Conservation (phyloP, 2,329 filamentous ascomycete species). For the Microascus cirrosus region DNA sequence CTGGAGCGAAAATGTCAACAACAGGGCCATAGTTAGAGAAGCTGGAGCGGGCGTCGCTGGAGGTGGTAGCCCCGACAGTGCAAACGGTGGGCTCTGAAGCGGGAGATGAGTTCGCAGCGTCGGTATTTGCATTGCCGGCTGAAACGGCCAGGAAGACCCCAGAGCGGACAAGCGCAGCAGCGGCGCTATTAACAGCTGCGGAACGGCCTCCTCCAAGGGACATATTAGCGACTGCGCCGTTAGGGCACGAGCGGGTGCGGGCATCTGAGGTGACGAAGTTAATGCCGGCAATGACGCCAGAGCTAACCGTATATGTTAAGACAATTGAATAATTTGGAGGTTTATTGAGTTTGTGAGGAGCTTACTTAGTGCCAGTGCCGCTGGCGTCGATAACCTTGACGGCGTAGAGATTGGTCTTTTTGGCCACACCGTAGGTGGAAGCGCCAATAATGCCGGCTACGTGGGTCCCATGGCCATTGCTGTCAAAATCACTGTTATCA, state of each 20-base stretch:
- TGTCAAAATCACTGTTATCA: slow-evolving; percentile 14
- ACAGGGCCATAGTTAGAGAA: slow-evolving; percentile 38
- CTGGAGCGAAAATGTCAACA: slow-evolving; percentile 42
- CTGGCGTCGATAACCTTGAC: too few relatives aligned
- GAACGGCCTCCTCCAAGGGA: slow-evolving; percentile 20
- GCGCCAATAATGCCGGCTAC: slow-evolving; percentile 23
- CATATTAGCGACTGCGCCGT: slow-evolving; percentile 30
- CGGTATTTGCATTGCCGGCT: slow-evolving; percentile 11
- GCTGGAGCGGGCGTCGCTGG: slow-evolving; percentile 21
- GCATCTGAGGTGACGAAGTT: slow-evolving; percentile 24
- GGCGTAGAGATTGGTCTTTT: too few relatives aligned
- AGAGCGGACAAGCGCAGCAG: slow-evolving; percentile 11
- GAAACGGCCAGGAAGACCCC: slow-evolving; percentile 26
- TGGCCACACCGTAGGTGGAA: slow-evolving; percentile 36
- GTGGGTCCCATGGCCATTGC: slow-evolving; percentile 30
- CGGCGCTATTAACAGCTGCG: slow-evolving; percentile 6
- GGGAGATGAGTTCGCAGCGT: slow-evolving; percentile 9
- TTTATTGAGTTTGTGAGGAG: too few relatives aligned
- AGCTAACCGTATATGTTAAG: neutral
- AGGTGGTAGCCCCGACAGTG: slow-evolving; percentile 38
- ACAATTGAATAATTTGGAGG: too few relatives aligned
- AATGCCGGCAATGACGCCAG: slow-evolving; percentile 18
- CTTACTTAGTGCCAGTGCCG: too few relatives aligned
- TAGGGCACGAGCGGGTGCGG: slow-evolving; percentile 12
- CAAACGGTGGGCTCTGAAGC: slow-evolving; percentile 13